These are phyloP conservation scores for Penicillium longicatenatum DNA, from an alignment of 495 filamentous ascomycete species.

Conservation along the genomic window DNA sequence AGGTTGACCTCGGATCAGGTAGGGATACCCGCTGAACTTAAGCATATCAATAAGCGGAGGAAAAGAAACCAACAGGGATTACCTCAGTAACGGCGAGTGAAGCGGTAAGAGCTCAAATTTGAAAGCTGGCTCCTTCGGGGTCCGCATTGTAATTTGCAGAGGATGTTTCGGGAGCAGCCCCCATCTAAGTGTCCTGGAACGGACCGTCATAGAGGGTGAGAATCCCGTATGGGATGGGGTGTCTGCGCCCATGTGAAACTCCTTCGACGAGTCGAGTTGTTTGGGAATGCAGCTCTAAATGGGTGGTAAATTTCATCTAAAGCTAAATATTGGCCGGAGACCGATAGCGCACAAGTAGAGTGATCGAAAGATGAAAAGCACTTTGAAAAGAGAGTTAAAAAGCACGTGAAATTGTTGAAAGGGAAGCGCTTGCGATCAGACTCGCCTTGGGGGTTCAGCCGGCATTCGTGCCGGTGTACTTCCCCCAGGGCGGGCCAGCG, in stretches of 20 bases:
- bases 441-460: conserved; percentile 42
- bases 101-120: conserved; percentile 73
- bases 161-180: conserved; percentile 58
- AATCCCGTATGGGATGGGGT: conserved; percentile 57
- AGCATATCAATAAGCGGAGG: conserved; percentile 64
- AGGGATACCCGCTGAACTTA: conserved; percentile 66
- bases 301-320: conserved; percentile 75
- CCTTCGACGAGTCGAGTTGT: conserved; percentile 37
- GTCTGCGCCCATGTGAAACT: conserved; percentile 55
- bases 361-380: conserved; percentile 46
- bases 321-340: conserved; percentile 73
- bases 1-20: conserved; percentile 67
- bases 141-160: conserved; percentile 70
- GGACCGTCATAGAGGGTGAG: conserved; percentile 62
- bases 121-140: conserved; percentile 59
- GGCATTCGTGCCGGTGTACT: conserved; percentile 59
- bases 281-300: conserved; percentile 42
- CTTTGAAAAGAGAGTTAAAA: conserved; percentile 70
- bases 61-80: conserved; percentile 77
- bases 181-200: conserved; percentile 63
- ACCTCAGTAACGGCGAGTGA: conserved; percentile 70
- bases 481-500: conserved; percentile 58
- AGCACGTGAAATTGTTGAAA: conserved; percentile 78
- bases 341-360: conserved; percentile 75
- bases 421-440: conserved; percentile 65